These are phyloP conservation scores for Martensiomyces pterosporus DNA, from an alignment of 192 early-diverging fungal genomes.

Conservation along the genomic window DNA sequence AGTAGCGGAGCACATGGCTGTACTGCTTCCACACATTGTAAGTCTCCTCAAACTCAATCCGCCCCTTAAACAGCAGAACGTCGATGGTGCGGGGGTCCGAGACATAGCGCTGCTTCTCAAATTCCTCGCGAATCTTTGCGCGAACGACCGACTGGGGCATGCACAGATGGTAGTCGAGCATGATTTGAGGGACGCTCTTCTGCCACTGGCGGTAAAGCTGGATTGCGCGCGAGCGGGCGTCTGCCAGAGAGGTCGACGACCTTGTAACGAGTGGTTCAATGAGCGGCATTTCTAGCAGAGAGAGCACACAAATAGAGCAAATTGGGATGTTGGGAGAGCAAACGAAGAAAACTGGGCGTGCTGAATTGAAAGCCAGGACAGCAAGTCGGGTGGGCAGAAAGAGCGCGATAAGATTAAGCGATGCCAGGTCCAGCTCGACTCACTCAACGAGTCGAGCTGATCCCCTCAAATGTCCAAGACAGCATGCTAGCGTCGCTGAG, in stretches of 20 bases:
- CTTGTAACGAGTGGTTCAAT: conserved; percentile 37
- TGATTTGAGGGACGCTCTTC: conserved; percentile 62
- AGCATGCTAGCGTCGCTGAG: no score
- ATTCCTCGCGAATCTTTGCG: conserved; percentile 83
- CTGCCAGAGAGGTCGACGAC: conserved; percentile 56
- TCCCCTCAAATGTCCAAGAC: no score
- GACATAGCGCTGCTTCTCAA: conserved; percentile 80
- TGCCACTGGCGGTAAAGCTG: conserved; percentile 70
- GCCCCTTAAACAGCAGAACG: conserved; percentile 82
- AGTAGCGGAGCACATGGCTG: conserved; percentile 84
- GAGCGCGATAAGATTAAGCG: no score
- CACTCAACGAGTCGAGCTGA: no score
- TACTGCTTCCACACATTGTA: conserved; percentile 91
- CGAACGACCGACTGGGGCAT: conserved; percentile 67
- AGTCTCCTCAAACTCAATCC: conserved; percentile 83
- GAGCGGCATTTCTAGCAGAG: conserved; percentile 40
- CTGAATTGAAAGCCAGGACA: no score
- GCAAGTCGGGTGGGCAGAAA: no score
- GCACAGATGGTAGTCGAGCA: conserved; percentile 69
- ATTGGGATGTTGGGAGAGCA: no score
- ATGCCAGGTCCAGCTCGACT: no score
- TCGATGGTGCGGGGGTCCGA: conserved; percentile 73
- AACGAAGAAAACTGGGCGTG: no score
- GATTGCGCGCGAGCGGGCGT: conserved; percentile 61
- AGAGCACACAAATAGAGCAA: background rate